Conservation (phyloP, 352 stramenopile genomes). For the Globisporangium echinulatum region DNA sequence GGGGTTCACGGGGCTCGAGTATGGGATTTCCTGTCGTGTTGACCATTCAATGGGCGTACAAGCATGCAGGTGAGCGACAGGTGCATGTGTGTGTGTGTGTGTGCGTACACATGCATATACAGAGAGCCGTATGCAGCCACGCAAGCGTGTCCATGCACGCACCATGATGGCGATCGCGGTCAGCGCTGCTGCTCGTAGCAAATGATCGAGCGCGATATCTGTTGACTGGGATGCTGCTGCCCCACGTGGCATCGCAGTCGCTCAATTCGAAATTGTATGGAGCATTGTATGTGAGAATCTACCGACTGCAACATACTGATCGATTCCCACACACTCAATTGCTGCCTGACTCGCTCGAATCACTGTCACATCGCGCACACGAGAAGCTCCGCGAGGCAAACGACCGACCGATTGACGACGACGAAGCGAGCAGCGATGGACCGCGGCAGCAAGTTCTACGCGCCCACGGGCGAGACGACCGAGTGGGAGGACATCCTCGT, state of each 20-base stretch:
- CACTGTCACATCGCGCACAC: neutral
- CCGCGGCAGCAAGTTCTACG: slow-evolving; percentile 81
- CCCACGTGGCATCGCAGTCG: neutral
- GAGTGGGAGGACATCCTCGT: slow-evolving; percentile 89
- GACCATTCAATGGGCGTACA: neutral
- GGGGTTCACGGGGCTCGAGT: slow-evolving; percentile 70
- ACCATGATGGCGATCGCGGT: neutral
- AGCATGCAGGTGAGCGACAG: neutral
- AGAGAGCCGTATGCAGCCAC: neutral
- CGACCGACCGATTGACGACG: neutral
- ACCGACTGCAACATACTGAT: neutral
- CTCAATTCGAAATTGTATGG: no score
- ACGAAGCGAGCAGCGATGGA: slow-evolving; percentile 22
- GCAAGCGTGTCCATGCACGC: neutral
- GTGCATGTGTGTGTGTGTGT: neutral
- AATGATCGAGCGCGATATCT: neutral
- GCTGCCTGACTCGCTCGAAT: neutral
- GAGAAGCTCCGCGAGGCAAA: neutral
- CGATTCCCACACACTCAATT: neutral
- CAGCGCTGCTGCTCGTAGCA: neutral
- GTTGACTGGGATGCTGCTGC: neutral
- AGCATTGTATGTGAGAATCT: neutral
- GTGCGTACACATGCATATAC: neutral
- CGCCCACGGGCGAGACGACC: slow-evolving; percentile 83
- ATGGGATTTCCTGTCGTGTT: slow-evolving; percentile 61